These are phyloP conservation scores for Orychophragmus violaceus DNA, from an alignment of 345 rosid genomes.

Conservation along the genomic window DNA sequence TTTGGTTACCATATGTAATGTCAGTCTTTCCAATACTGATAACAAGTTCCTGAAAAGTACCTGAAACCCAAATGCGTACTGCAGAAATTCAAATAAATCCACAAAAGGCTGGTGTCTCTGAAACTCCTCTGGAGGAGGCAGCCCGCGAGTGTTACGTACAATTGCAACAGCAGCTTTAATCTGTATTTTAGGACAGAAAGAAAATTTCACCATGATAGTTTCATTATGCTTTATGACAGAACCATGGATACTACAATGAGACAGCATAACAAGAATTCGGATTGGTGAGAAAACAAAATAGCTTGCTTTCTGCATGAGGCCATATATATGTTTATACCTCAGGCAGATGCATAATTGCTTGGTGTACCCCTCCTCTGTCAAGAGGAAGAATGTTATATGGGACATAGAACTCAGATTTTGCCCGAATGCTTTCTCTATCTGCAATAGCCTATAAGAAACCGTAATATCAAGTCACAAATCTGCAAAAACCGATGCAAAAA, in stretches of 20 bases:
- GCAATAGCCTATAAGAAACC: constrained; percentile 54
- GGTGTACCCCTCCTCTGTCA: constrained; percentile 73
- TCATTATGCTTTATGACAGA: background rate
- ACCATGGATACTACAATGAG: background rate
- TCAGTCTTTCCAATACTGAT: background rate
- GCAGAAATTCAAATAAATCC: constrained; percentile 81
- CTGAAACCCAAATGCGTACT: constrained; percentile 82
- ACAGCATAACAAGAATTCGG: constrained; percentile 5
- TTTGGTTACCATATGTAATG: background rate
- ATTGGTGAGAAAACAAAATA: background rate
- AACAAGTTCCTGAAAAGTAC: constrained; percentile 33
- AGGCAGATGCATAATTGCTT: constrained; percentile 70
- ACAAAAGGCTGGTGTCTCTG: constrained; percentile 40
- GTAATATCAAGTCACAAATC: background rate
- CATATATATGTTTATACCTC: constrained; percentile 49
- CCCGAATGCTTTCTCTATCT: constrained; percentile 47
- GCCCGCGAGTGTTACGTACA: constrained; percentile 52
- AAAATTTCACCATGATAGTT: constrained; percentile 2
- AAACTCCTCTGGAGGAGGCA: constrained; percentile 53
- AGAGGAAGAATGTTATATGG: constrained; percentile 94
- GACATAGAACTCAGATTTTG: constrained; percentile 54
- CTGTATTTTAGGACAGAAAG: constrained; percentile 32
- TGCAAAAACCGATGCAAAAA: background rate
- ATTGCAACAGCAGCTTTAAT: constrained; percentile 75
- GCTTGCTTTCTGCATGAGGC: constrained; percentile 9